phyloP scores from a whole-genome alignment of 2,329 filamentous ascomycete species.

The Claviceps sp. region DNA sequence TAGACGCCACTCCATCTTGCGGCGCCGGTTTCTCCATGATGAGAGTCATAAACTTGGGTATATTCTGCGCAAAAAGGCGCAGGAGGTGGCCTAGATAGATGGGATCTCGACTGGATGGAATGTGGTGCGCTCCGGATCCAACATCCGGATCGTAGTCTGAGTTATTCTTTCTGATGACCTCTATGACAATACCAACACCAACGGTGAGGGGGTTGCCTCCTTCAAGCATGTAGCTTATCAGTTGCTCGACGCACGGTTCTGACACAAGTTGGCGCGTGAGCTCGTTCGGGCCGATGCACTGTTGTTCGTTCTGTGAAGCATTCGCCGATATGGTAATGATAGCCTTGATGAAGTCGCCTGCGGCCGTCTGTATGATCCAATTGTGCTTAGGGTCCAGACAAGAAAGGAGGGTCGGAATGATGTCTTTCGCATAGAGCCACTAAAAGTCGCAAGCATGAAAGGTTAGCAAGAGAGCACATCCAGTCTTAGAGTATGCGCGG shows the following conservation, averaged over 20 bases:
- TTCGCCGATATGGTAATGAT: slow-evolving; percentile 99
- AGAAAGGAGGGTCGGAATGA: slow-evolving; percentile 76
- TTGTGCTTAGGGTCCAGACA: slow-evolving; percentile 77
- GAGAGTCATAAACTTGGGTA: slow-evolving; percentile 86
- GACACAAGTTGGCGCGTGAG: slow-evolving; percentile 91
- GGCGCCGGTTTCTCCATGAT: slow-evolving; percentile 67
- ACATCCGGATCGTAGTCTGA: slow-evolving; percentile 96
- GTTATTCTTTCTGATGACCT: slow-evolving; percentile 98
- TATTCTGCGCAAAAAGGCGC: slow-evolving; percentile 75
- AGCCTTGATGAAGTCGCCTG: slow-evolving; percentile 93
- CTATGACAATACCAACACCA: slow-evolving; percentile 92
- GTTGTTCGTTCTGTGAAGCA: slow-evolving; percentile 93
- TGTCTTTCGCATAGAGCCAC: slow-evolving; percentile 84
- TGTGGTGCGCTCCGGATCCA: slow-evolving; percentile 62
- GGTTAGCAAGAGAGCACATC: background rate
- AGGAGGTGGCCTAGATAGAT: slow-evolving; percentile 91
- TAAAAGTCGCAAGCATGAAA: slow-evolving; percentile 20
- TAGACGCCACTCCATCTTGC: slow-evolving; percentile 65
- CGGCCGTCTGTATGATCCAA: slow-evolving; percentile 87
- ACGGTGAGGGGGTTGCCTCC: slow-evolving; percentile 92
- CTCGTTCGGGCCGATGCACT: slow-evolving; percentile 97
- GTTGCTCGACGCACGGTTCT: slow-evolving; percentile 61
- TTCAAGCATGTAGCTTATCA: slow-evolving; percentile 84
- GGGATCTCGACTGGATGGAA: slow-evolving; percentile 76
- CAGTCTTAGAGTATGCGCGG: background rate